phyloP scores from a whole-genome alignment of 2,329 filamentous ascomycete genomes.

The Ophidiomyces ophidiicola region DNA sequence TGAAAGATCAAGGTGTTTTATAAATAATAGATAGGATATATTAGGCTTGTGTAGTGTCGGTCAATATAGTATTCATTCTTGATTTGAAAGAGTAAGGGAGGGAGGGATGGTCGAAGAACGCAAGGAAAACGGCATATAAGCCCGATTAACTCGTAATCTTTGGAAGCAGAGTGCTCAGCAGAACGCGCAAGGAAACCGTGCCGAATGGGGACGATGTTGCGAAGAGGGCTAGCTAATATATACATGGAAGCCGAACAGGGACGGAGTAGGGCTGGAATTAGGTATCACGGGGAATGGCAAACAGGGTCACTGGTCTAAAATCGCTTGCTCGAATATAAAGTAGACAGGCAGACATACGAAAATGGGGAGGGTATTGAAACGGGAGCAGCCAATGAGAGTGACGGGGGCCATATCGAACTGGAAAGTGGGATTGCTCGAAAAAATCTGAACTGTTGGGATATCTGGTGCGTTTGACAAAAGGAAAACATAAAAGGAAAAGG shows the following conservation, averaged over 20 bases:
- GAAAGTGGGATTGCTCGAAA: no score
- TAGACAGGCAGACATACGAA: neutral
- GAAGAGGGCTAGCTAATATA: conserved; percentile 3
- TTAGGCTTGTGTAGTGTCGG: no score
- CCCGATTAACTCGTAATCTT: no score
- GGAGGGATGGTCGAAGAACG: no score
- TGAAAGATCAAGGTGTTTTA: no score
- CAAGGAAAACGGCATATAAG: no score
- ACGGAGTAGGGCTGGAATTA: neutral
- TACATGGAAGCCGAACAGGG: neutral
- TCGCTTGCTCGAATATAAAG: neutral
- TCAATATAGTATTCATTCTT: no score
- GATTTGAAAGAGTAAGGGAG: no score
- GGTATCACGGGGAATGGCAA: neutral
- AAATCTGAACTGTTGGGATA: neutral
- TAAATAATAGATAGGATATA: no score
- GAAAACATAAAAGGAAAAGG: neutral
- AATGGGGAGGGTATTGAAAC: neutral
- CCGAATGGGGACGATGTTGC: conserved; percentile 4
- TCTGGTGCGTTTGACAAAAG: conserved; percentile 5
- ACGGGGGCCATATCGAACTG: no score
- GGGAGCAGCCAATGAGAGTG: neutral
- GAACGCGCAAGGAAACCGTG: conserved; percentile 3
- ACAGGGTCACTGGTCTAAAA: neutral
- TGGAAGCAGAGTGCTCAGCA: no score